phyloP scores from a whole-genome alignment of 2,329 filamentous ascomycete genomes.

The Corynespora cassiicola region DNA sequence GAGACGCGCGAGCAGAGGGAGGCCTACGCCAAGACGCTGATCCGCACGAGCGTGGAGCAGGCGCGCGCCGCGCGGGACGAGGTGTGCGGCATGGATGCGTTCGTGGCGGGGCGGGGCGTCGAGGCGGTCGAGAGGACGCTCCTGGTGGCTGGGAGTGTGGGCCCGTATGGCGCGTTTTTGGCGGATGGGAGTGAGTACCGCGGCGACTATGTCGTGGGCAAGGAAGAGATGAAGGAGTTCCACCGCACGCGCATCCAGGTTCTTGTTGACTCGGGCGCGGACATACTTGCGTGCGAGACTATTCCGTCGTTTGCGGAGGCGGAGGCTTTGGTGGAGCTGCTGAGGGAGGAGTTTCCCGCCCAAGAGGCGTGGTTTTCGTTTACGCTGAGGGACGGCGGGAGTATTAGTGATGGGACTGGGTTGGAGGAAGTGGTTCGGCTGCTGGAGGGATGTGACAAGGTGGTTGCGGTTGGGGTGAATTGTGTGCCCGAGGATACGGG shows the following conservation, averaged over 20 bases:
- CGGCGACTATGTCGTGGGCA: slow-evolving; percentile 47
- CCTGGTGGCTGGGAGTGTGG: slow-evolving; percentile 54
- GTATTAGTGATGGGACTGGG: slow-evolving; percentile 52
- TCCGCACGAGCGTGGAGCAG: slow-evolving; percentile 50
- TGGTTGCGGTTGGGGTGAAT: slow-evolving; percentile 55
- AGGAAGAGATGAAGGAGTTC: slow-evolving; percentile 47
- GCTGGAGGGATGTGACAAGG: slow-evolving; percentile 34
- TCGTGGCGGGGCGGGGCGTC: too few relatives aligned
- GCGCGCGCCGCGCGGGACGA: slow-evolving; percentile 47
- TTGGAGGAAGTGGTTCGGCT: slow-evolving; percentile 38
- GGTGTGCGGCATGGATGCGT: too few relatives aligned
- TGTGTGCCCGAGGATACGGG: slow-evolving; percentile 48
- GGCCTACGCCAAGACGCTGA: slow-evolving; percentile 41
- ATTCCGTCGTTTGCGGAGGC: slow-evolving; percentile 51
- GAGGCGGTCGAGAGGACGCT: too few relatives aligned
- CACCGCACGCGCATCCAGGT: slow-evolving; percentile 52
- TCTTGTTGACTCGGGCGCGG: slow-evolving; percentile 49
- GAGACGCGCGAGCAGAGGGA: too few relatives aligned
- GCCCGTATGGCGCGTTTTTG: slow-evolving; percentile 56
- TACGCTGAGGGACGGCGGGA: slow-evolving; percentile 43
- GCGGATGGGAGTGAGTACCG: slow-evolving; percentile 55
- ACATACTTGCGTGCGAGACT: slow-evolving; percentile 55
- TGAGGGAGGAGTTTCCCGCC: slow-evolving; percentile 45
- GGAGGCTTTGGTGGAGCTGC: slow-evolving; percentile 46
- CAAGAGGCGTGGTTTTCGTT: slow-evolving; percentile 51